These are phyloP conservation scores for Andrographis paniculata DNA, from an alignment of 305 asterid genomes.

Conservation along the genomic window DNA sequence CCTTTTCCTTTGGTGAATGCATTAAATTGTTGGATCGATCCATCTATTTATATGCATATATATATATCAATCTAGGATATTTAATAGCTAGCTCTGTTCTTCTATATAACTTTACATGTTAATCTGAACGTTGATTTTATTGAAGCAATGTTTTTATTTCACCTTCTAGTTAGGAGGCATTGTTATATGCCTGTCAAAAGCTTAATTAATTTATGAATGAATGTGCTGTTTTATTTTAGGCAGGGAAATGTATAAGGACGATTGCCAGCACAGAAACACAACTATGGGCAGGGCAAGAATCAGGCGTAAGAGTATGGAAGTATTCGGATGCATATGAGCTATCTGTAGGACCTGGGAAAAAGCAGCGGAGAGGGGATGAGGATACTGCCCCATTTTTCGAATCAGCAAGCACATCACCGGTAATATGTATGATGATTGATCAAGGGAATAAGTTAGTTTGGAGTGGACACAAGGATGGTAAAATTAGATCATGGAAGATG, in stretches of 20 bases:
- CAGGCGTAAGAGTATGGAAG: conserved; percentile 90
- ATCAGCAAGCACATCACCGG: conserved; percentile 58
- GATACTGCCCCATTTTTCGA: conserved; percentile 89
- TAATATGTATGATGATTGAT: conserved; percentile 66
- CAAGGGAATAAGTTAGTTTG: conserved; percentile 68
- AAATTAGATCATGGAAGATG: conserved; percentile 87
- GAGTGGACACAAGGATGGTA: conserved; percentile 97
- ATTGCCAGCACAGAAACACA: conserved; percentile 72
- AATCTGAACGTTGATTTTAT: not conserved
- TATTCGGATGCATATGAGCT: conserved; percentile 60
- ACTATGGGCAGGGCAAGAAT: conserved; percentile 92
- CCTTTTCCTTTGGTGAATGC: no score
- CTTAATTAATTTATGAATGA: not conserved
- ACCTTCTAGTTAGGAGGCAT: not conserved
- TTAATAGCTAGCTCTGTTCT: not conserved
- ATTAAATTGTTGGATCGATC: no score
- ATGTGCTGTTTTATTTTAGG: conserved; percentile 27
- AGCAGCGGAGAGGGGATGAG: conserved; percentile 76
- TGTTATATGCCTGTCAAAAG: not conserved
- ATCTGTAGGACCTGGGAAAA: conserved; percentile 71
- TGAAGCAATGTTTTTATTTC: not conserved
- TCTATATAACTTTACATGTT: not conserved
- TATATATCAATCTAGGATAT: no score
- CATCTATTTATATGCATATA: no score
- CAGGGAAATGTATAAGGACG: conserved; percentile 70